Conservation (phyloP, 331 rosid species). For the Dryas integrifolia region DNA sequence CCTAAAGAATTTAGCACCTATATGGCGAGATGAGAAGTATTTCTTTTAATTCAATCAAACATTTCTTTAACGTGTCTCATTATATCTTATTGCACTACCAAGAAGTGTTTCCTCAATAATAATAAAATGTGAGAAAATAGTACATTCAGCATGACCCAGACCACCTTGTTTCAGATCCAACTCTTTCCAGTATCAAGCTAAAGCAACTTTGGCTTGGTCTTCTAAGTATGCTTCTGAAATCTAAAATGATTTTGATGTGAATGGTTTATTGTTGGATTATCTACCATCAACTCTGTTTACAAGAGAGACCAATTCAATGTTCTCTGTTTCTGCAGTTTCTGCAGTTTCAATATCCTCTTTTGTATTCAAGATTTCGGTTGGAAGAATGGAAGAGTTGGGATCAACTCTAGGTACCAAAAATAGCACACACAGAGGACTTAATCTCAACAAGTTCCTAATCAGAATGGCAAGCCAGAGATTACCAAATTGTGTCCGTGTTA, state of each 20-base stretch:
- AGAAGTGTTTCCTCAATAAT: neutral
- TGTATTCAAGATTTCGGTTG: slow-evolving; percentile 29
- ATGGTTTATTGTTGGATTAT: slow-evolving; percentile 26
- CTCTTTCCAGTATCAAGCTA: neutral
- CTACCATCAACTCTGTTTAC: slow-evolving; percentile 50
- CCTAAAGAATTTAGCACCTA: too few species aligned
- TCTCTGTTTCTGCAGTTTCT: slow-evolving; percentile 41
- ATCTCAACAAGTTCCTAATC: slow-evolving; percentile 67
- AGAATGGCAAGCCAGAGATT: slow-evolving; percentile 84
- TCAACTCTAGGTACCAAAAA: slow-evolving; percentile 89
- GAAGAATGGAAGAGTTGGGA: slow-evolving; percentile 69
- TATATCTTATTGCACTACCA: neutral
- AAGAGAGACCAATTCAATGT: slow-evolving; percentile 72
- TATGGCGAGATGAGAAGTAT: too few species aligned
- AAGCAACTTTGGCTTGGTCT: slow-evolving; percentile 3
- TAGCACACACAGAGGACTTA: slow-evolving; percentile 62
- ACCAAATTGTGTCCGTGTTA: slow-evolving; percentile 67
- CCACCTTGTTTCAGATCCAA: too few species aligned
- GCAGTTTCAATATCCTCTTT: slow-evolving; percentile 40
- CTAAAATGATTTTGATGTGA: slow-evolving; percentile 20
- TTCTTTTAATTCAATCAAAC: neutral
- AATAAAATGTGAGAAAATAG: neutral
- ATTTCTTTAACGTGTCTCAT: neutral
- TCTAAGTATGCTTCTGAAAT: slow-evolving; percentile 20
- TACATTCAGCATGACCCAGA: neutral